These are phyloP conservation scores for Phaeotremella skinneri DNA, from an alignment of 768 basidiomycete genomes.

Conservation along the genomic window DNA sequence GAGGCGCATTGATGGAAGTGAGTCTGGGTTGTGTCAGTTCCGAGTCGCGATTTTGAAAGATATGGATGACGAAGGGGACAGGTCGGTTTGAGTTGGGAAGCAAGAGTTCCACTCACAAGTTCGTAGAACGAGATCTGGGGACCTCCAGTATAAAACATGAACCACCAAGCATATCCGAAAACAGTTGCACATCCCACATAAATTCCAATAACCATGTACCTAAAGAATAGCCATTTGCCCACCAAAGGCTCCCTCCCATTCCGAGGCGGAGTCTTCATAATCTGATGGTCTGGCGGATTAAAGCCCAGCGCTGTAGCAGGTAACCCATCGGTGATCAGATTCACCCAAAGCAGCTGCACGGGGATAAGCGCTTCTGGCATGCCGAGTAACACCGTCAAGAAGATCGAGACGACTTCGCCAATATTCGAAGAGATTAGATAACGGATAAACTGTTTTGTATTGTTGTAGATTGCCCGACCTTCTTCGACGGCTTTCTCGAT, in stretches of 20 bases:
- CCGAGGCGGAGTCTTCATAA: slow-evolving; percentile 92
- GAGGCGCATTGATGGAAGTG: slow-evolving; percentile 90
- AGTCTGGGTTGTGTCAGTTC: slow-evolving; percentile 58
- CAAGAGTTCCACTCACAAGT: slow-evolving; percentile 61
- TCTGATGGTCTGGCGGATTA: slow-evolving; percentile 88
- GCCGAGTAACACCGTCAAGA: slow-evolving; percentile 91
- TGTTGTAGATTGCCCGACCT: slow-evolving; percentile 96
- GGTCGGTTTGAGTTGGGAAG: neutral
- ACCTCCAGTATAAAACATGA: slow-evolving; percentile 81
- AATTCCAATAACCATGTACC: slow-evolving; percentile 86
- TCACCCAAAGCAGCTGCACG: slow-evolving; percentile 97
- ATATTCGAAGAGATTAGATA: slow-evolving; percentile 97
- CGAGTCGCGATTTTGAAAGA: neutral
- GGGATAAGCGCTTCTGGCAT: slow-evolving; percentile 99
- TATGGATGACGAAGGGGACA: neutral
- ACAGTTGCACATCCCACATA: slow-evolving; percentile 96
- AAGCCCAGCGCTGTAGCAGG: slow-evolving; percentile 97
- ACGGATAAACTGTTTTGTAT: slow-evolving; percentile 99
- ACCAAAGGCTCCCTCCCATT: slow-evolving; percentile 87
- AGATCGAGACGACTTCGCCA: slow-evolving; percentile 91
- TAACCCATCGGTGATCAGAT: slow-evolving; percentile 88
- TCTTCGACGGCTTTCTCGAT: slow-evolving; percentile 97
- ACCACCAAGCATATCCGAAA: slow-evolving; percentile 99
- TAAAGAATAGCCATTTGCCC: slow-evolving; percentile 89
- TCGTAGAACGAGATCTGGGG: slow-evolving; percentile 93